Evolutionary conservation across 495 filamentous ascomycete genomes (phyloP), one percentile per base, ranked within the genome.

Genomic region (Terfezia boudieri): DNA sequence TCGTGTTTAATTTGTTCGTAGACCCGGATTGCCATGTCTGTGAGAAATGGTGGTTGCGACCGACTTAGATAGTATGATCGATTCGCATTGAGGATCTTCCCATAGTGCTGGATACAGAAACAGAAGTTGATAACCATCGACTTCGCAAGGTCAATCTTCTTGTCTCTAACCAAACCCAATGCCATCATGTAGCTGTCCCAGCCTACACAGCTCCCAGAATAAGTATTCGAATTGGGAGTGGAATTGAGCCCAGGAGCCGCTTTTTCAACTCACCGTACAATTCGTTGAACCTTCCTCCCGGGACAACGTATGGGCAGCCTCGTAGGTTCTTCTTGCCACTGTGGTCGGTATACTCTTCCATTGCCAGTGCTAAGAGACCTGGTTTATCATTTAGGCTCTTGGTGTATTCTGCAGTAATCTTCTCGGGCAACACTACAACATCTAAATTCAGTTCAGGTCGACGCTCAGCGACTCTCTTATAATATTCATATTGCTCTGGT

Each of bases 121-220:
- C 83, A 88, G 68, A 96, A 96, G 69, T 98, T 89, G 59, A 77
- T 69, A 36, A 96, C 85, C 84, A 96, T 96, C 23, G 82, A 75
- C 68, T 93, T 92, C 54, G 84, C 85, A 41, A 98, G 69, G 62
- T 93, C 76, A 37, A 82, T 78, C 50, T 82, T 81, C 62, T 84
- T 82, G 64, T 87, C 82, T 57, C 79, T 78, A 41, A 95, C 67
- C 57, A 98, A 72, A 5, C 88, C 87, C 9, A 95, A 71, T 8
- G 88, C 86, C 61, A 85, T 86, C 84, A 98, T 94, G 69, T 93
- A 96, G 64, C 84, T 92, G 66, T 98, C 90, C 90, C 90, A 98
- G 14, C 76, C 62, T 64, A 14, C 48, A 22, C 14, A 48, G 37
- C 46, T 10, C 46, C 52, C 36, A 8, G 10, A 49, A 12, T 32